Evolutionary conservation across 2,329 filamentous ascomycete species (phyloP).

Genomic region (Cladosporium sp.): DNA sequence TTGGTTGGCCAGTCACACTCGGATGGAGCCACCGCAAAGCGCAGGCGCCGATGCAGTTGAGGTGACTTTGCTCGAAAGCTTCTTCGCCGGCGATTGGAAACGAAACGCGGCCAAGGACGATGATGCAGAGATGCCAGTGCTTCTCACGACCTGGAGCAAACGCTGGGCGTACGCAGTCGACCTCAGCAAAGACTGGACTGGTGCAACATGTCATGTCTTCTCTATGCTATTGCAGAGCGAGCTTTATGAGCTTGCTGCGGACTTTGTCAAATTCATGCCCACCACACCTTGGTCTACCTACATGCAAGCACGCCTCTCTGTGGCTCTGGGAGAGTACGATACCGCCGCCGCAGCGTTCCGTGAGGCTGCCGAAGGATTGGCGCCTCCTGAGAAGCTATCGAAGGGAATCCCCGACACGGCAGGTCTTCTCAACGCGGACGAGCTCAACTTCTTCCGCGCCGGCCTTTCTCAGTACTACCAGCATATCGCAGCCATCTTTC

Average conservation of each 20-base stretch:
- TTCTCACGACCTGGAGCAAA: slow-evolving; percentile 45
- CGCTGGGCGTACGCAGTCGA: slow-evolving; percentile 41
- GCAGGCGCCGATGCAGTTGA: background rate
- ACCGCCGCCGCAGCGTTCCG: slow-evolving; percentile 73
- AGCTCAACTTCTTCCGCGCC: slow-evolving; percentile 63
- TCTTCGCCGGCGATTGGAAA: slow-evolving; percentile 39
- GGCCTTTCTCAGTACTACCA: slow-evolving; percentile 82
- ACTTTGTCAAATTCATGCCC: slow-evolving; percentile 63
- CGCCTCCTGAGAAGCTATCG: background rate
- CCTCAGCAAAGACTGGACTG: slow-evolving; percentile 35
- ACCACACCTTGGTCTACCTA: slow-evolving; percentile 63
- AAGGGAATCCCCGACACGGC: slow-evolving; percentile 36
- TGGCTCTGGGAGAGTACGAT: slow-evolving; percentile 69
- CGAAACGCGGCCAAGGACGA: slow-evolving; percentile 1
- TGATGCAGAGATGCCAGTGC: slow-evolving; percentile 27
- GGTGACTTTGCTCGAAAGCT: slow-evolving; percentile 35
- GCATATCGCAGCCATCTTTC: slow-evolving; percentile 79
- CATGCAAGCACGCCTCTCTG: slow-evolving; percentile 73
- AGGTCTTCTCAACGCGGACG: slow-evolving; percentile 69
- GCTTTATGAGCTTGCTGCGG: slow-evolving; percentile 49
- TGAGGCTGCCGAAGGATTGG: slow-evolving; percentile 54
- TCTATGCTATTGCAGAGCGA: slow-evolving; percentile 40
- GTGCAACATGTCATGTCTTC: slow-evolving; percentile 38
- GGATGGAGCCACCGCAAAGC: slow-evolving; percentile 44
- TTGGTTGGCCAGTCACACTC: slow-evolving; percentile 53